A percentile compares a stretch with the other conserved stretches of the same genome.
These are phyloP conservation scores for Dalechampia spathulata DNA, from an alignment of 441 rosid genomes.

Conservation along the genomic window DNA sequence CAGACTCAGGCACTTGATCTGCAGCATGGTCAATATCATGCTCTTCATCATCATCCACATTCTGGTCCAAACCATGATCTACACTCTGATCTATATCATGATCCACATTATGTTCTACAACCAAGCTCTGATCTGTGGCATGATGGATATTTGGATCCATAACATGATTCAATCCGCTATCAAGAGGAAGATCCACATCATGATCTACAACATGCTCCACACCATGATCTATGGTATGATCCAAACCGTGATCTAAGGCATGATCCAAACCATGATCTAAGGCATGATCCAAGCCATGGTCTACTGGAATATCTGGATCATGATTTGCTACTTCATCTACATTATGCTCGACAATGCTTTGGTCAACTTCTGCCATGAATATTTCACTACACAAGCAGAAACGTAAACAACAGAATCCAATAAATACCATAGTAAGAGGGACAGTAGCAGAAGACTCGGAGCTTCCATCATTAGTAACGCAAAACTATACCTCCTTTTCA, in stretches of 20 bases:
- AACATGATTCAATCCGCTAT: conserved; percentile 22
- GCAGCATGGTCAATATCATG: conserved; percentile 23
- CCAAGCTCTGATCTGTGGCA: conserved; percentile 18
- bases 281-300: conserved; percentile 10
- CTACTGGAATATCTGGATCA: conserved; percentile 19
- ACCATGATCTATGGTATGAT: conserved; percentile 20
- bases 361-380: conserved; percentile 48
- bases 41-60: conserved; percentile 20
- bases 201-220: conserved; percentile 20
- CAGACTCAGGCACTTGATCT: conserved; percentile 29
- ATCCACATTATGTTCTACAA: conserved; percentile 24
- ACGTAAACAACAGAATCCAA: background rate
- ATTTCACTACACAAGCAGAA: conserved; percentile 13
- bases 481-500: background rate
- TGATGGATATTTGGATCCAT: conserved; percentile 18
- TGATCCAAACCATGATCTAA: conserved; percentile 4
- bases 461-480: background rate
- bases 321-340: conserved; percentile 32
- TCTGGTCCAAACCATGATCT: conserved; percentile 25
- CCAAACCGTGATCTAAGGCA: conserved; percentile 26
- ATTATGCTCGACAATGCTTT: conserved; percentile 37
- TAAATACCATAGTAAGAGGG: background rate
- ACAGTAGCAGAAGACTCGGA: background rate
- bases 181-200: conserved; percentile 11
- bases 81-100: conserved; percentile 26